These are phyloP conservation scores for Ambrosia trifida DNA, from an alignment of 129 eudicot genomes.

Conservation along the genomic window DNA sequence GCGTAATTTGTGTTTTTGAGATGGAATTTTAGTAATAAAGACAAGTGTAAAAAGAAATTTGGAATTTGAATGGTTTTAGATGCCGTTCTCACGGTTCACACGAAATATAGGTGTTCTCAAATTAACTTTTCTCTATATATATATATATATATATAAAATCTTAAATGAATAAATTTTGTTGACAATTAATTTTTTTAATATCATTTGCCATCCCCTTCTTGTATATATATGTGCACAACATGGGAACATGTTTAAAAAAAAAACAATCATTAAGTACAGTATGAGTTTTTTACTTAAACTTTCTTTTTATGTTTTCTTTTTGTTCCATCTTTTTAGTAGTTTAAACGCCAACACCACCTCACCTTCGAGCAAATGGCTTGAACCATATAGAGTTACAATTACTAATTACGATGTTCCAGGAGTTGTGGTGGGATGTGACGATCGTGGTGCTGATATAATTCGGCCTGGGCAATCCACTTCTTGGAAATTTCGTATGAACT, in stretches of 20 bases:
- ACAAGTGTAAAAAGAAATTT: no score
- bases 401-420: background rate
- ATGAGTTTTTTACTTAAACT: background rate
- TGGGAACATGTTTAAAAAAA: background rate
- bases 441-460: background rate
- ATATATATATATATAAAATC: no score
- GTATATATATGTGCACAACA: background rate
- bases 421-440: slow-evolving; percentile 2
- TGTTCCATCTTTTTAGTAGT: background rate
- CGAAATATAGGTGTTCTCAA: no score
- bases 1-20: no score
- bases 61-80: no score
- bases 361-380: slow-evolving; percentile 22
- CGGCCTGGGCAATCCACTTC: background rate
- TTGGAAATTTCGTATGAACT: slow-evolving; percentile 16
- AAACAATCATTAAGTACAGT: background rate
- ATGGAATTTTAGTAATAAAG: no score
- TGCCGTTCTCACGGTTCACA: no score
- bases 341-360: background rate
- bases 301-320: background rate
- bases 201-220: background rate
- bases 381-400: slow-evolving; percentile 21
- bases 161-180: background rate
- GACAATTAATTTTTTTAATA: background rate
- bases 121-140: no score